Evolutionary conservation across 768 basidiomycete species (phyloP).

Genomic region (Peribolospora kevripleyi): DNA sequence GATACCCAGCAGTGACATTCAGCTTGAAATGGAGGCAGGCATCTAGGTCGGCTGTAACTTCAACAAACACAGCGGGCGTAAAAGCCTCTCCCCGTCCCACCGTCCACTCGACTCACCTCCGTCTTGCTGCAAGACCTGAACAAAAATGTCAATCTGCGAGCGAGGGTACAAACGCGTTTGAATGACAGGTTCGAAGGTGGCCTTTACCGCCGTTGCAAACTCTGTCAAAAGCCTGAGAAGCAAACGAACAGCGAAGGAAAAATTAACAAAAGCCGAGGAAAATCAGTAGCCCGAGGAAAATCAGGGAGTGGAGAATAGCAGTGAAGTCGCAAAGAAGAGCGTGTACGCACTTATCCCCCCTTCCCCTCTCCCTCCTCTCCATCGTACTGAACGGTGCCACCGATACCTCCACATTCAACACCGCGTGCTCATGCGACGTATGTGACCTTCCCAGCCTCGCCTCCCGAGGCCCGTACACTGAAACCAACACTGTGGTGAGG

Average conservation of each 20-base stretch:
- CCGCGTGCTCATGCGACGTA: slow-evolving; percentile 63
- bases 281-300: slow-evolving; percentile 1
- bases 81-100: neutral
- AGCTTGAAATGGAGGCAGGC: neutral
- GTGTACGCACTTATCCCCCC: no score
- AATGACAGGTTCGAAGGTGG: slow-evolving; percentile 88
- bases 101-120: slow-evolving; percentile 26
- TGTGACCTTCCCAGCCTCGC: slow-evolving; percentile 24
- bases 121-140: slow-evolving; percentile 83
- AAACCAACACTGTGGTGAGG: slow-evolving; percentile 62
- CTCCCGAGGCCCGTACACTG: slow-evolving; percentile 82
- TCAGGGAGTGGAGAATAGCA: neutral
- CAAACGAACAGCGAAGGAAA: neutral
- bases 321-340: neutral
- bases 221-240: slow-evolving; percentile 52
- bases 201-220: slow-evolving; percentile 60
- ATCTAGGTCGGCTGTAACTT: neutral
- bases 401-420: slow-evolving; percentile 28
- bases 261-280: neutral
- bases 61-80: neutral
- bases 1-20: neutral
- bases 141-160: slow-evolving; percentile 75
- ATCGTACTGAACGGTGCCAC: neutral
- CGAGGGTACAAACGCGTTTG: slow-evolving; percentile 77
- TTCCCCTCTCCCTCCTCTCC: neutral